phyloP scores from a whole-genome alignment of 768 basidiomycete genomes.

The Leccinum obscurum region DNA sequence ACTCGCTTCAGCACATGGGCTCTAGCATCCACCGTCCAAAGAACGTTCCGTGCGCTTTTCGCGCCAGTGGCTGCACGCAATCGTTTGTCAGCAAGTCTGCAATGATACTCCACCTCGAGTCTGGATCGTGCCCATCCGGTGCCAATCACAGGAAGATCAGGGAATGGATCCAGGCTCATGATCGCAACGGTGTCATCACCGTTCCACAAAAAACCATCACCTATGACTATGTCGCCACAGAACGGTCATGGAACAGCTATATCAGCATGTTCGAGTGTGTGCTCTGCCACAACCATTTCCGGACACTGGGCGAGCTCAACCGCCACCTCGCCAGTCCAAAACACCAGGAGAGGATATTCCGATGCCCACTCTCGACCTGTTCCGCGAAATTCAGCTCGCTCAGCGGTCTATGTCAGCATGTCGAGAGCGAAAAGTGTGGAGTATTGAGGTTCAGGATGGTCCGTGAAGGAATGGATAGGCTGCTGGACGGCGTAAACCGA shows the following conservation, averaged over 20 bases:
- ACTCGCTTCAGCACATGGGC: conserved; percentile 44
- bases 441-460: conserved; percentile 49
- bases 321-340: conserved; percentile 63
- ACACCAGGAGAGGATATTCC: conserved; percentile 53
- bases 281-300: conserved; percentile 51
- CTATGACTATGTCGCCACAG: conserved; percentile 33
- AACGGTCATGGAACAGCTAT: conserved; percentile 39
- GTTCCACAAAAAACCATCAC: conserved; percentile 53
- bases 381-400: conserved; percentile 45
- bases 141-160: conserved; percentile 39
- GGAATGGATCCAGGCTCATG: conserved; percentile 40
- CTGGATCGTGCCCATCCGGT: conserved; percentile 55
- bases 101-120: conserved; percentile 63
- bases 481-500: conserved; percentile 25
- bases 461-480: conserved; percentile 37
- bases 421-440: conserved; percentile 63
- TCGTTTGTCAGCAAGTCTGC: conserved; percentile 55
- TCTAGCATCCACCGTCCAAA: conserved; percentile 49
- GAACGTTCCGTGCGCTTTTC: conserved; percentile 39
- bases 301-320: conserved; percentile 48
- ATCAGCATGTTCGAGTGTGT: conserved; percentile 57
- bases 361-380: conserved; percentile 54
- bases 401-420: conserved; percentile 61
- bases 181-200: conserved; percentile 46
- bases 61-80: conserved; percentile 39